Percentiles rank a stretch among this genome's conserved stretches.
These are phyloP conservation scores for Naganishia onofrii DNA, from an alignment of 768 basidiomycete species.

Conservation along the genomic window DNA sequence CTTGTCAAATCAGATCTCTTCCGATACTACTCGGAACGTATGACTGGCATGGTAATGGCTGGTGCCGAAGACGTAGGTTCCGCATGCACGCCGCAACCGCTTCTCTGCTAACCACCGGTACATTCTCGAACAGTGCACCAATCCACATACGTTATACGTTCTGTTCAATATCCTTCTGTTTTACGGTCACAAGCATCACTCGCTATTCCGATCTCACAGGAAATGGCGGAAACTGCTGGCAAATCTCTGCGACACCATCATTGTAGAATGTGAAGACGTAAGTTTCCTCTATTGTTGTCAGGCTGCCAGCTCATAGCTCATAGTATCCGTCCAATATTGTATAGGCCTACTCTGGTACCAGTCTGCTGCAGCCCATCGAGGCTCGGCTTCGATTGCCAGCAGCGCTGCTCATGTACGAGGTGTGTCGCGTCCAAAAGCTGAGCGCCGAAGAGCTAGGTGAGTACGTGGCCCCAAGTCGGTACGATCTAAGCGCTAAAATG, in stretches of 20 bases:
- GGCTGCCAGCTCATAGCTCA: no score
- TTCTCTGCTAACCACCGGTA: background rate
- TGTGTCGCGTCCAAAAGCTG: conserved; percentile 85
- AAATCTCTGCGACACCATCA: conserved; percentile 66
- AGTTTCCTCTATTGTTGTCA: conserved; percentile 50
- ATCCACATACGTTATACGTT: conserved; percentile 79
- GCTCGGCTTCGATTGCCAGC: conserved; percentile 72
- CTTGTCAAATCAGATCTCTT: conserved; percentile 84
- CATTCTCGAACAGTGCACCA: conserved; percentile 62
- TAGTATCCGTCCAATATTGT: no score
- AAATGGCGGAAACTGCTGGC: conserved; percentile 81
- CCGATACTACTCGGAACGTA: conserved; percentile 82
- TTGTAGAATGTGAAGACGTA: conserved; percentile 60
- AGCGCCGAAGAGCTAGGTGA: conserved; percentile 72
- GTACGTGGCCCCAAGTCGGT: conserved; percentile 42
- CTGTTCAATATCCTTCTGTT: conserved; percentile 72
- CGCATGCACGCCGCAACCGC: background rate
- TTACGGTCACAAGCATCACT: conserved; percentile 67
- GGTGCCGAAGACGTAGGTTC: conserved; percentile 66
- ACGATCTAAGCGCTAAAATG: background rate
- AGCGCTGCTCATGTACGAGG: conserved; percentile 79
- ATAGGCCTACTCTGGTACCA: conserved; percentile 16
- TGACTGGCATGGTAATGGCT: conserved; percentile 74
- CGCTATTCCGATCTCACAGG: conserved; percentile 73
- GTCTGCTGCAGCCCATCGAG: conserved; percentile 59